Conservation (phyloP, 805 yeast genomes). For the Yarrowia deformans region DNA sequence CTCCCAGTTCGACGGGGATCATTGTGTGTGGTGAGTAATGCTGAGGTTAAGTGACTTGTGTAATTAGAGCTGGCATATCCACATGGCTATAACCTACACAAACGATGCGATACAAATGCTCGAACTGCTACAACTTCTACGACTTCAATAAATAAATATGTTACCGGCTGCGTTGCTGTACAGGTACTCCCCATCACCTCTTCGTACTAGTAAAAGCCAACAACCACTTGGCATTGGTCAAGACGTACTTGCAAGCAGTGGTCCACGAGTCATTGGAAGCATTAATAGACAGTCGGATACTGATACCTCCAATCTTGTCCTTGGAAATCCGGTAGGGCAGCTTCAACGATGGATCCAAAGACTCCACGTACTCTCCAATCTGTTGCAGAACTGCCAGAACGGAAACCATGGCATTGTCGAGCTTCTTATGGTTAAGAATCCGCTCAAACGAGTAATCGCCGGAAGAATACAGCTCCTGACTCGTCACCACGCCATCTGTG, state of each 20-base stretch:
- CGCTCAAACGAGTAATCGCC: constrained; percentile 79
- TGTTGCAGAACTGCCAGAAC: constrained; percentile 66
- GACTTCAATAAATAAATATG: not conserved
- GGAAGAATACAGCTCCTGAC: constrained; percentile 65
- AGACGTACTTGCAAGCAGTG: constrained; percentile 78
- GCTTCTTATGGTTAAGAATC: constrained; percentile 71
- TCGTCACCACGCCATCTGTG: constrained; percentile 47
- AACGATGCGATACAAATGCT: no score
- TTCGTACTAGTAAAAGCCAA: constrained; percentile 67
- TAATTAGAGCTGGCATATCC: no score
- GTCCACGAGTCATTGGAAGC: constrained; percentile 84
- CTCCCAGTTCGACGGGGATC: not conserved
- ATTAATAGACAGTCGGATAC: constrained; percentile 71
- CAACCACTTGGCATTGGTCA: constrained; percentile 86
- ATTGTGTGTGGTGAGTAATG: not conserved
- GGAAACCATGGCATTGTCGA: constrained; percentile 84
- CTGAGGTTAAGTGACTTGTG: no score
- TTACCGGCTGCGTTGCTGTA: no score
- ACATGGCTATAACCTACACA: not conserved
- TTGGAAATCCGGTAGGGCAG: constrained; percentile 76
- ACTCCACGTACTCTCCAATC: constrained; percentile 56
- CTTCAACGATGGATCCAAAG: constrained; percentile 61
- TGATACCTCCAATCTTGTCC: constrained; percentile 78
- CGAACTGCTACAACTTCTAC: not conserved
- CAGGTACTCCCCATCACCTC: constrained; percentile 4